Percentiles rank a stretch among this genome's conserved stretches.
These are phyloP conservation scores for Byssothecium circinans DNA, from an alignment of 2,329 filamentous ascomycete species.

Conservation along the genomic window DNA sequence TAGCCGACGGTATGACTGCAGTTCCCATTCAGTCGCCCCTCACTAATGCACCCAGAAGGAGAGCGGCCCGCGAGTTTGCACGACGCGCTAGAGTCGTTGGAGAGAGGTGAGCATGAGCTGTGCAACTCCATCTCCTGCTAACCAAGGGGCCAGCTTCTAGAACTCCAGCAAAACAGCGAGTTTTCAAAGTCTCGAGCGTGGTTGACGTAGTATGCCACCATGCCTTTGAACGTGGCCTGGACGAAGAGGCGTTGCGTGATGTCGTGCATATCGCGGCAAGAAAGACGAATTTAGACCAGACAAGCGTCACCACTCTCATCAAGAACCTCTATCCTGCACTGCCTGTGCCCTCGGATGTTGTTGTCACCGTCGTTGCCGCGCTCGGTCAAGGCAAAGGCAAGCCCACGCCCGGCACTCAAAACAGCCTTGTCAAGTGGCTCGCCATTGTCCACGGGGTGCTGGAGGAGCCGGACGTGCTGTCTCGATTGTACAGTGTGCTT, in stretches of 20 bases:
- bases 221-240: slow-evolving; percentile 69
- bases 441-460: slow-evolving; percentile 73
- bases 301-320: slow-evolving; percentile 67
- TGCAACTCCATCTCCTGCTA: slow-evolving; percentile 21
- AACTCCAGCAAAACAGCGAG: slow-evolving; percentile 65
- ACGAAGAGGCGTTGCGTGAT: slow-evolving; percentile 60
- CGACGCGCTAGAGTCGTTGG: slow-evolving; percentile 41
- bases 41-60: slow-evolving; percentile 32
- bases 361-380: slow-evolving; percentile 68
- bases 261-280: slow-evolving; percentile 68
- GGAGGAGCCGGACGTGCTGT: slow-evolving; percentile 64
- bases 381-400: slow-evolving; percentile 79
- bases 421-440: slow-evolving; percentile 74
- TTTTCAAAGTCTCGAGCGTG: slow-evolving; percentile 62
- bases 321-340: slow-evolving; percentile 76
- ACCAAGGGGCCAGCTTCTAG: slow-evolving; percentile 36
- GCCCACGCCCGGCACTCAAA: slow-evolving; percentile 70
- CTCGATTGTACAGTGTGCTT: slow-evolving; percentile 71
- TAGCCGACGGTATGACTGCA: slow-evolving; percentile 27
- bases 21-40: slow-evolving; percentile 7
- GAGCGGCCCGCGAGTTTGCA: slow-evolving; percentile 30
- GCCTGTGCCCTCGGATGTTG: slow-evolving; percentile 60
- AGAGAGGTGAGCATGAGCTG: slow-evolving; percentile 34
- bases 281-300: slow-evolving; percentile 73
- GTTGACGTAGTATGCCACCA: slow-evolving; percentile 65